A percentile compares a stretch with the other conserved stretches of the same genome.
These are phyloP conservation scores for Stagonosporopsis rhizophila DNA, from an alignment of 2,329 filamentous ascomycete species.

Conservation along the genomic window DNA sequence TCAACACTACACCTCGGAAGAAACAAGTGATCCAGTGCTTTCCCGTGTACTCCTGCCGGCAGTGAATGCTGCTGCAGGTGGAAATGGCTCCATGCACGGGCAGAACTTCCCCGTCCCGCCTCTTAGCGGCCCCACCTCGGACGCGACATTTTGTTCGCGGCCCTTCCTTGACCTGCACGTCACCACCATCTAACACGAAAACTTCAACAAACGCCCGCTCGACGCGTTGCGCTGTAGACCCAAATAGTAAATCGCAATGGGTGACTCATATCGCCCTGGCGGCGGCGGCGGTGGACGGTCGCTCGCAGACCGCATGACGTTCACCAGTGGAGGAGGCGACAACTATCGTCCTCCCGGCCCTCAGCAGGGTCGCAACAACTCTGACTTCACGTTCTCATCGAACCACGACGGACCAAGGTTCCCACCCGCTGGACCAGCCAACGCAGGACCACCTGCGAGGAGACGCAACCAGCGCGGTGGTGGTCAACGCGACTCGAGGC, in stretches of 20 bases:
- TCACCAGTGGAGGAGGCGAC: conserved; percentile 35
- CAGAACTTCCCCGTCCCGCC: conserved; percentile 10
- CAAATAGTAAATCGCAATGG: conserved; percentile 25
- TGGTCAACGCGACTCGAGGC: conserved; percentile 26
- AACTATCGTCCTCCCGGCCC: conserved; percentile 36
- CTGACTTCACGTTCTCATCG: conserved; percentile 47
- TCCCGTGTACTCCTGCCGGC: neutral
- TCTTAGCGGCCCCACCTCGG: conserved; percentile 21
- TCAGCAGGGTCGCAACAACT: conserved; percentile 21
- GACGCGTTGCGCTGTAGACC: conserved; percentile 15
- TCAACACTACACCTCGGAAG: no score
- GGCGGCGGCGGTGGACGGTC: conserved; percentile 24
- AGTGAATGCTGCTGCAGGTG: neutral
- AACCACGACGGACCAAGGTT: conserved; percentile 40
- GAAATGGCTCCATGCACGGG: conserved; percentile 2
- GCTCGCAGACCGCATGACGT: conserved; percentile 42
- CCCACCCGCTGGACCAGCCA: conserved; percentile 34
- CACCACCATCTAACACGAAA: conserved; percentile 13
- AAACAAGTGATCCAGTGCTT: no score
- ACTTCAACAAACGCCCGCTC: neutral
- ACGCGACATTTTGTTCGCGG: conserved; percentile 19
- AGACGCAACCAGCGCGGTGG: conserved; percentile 29
- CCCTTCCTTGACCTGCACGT: conserved; percentile 15
- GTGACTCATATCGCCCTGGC: conserved; percentile 38
- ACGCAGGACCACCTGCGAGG: conserved; percentile 23